These are phyloP conservation scores for Chlorella sp. DNA, from an alignment of 139 green algal species.

Conservation along the genomic window DNA sequence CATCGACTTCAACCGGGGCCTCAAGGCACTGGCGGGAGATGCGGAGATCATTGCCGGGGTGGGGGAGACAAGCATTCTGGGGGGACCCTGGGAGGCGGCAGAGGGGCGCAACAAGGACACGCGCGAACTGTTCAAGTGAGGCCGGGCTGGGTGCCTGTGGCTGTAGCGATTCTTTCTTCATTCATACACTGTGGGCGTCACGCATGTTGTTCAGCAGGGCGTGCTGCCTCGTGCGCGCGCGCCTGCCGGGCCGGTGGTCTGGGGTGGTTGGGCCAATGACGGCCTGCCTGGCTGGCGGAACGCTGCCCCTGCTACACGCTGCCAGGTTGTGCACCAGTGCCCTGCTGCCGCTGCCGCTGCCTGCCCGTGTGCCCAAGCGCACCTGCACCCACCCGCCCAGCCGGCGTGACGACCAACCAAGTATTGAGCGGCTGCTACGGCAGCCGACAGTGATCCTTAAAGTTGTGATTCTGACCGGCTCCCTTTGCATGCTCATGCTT, in stretches of 20 bases:
- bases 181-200: too few species aligned
- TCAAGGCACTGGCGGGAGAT: constrained; percentile 49
- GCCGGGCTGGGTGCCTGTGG: neutral
- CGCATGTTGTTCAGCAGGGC: too few species aligned
- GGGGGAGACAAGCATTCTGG: constrained; percentile 49
- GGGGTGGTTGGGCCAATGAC: neutral
- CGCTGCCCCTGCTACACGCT: too few species aligned
- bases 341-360: too few species aligned
- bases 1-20: constrained; percentile 24
- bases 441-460: constrained; percentile 23
- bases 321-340: too few species aligned
- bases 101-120: constrained; percentile 54
- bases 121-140: constrained; percentile 59
- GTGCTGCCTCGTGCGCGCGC: neutral
- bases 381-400: neutral
- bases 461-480: constrained; percentile 50
- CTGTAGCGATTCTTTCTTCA: too few species aligned
- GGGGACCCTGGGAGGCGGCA: constrained; percentile 39
- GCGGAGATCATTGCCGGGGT: constrained; percentile 59
- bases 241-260: neutral
- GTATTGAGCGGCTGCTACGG: neutral
- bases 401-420: constrained; percentile 10
- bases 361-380: neutral
- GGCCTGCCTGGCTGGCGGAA: too few species aligned
- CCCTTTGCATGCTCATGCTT: neutral